Base-by-base conservation (phyloP, 352 stramenopile species). In the Plasmopara muralis region DNA sequence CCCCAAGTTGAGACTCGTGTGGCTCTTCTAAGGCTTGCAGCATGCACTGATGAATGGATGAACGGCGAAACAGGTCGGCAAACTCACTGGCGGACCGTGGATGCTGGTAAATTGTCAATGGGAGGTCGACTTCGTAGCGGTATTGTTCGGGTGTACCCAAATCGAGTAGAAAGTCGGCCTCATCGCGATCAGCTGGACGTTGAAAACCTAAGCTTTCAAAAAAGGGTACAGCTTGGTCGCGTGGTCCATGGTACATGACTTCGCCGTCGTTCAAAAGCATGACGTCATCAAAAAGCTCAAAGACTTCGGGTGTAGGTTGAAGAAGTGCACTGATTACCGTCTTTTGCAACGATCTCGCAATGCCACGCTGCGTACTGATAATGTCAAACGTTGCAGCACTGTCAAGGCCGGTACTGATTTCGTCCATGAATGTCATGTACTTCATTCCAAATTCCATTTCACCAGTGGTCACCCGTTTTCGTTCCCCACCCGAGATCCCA, bases 391-490 rank as follows among this genome's bases (percentile, higher is more conserved):
- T 74, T 44, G 89, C 31, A 75, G 66, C 47, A 86, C 64, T 66
- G 88, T 89, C 50, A 60, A 98, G 78, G 7, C 93, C 93, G 9
- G 89, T 97, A 53, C 77, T 94, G 61, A 98, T 96, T 67, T 95
- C 83, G 54, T 98, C 91, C 61, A 83, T 81, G 42, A 92, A 81
- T n/a, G 78, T 66, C 37, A 96, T 70, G 50, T 75, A 80, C 57
- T 82, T 76, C 45, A 73, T 67, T 33, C 72, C 68, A 43, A 91
- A 81, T 42, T 93, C 65, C 78, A 98, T 97, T 68, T 90, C 75
- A n/a, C 77, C 79, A 8, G 68, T 25, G 20, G 20, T 25, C 20
- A 25, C 20, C 20, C 20, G 20, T 25, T 25, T 25, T 25, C 20
- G 20, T 77, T 91, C 77, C 4, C 81, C 79, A 10, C 80, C 79